Percentiles rank a stretch among this genome's conserved stretches.
Evolutionary conservation across 2,329 filamentous ascomycete species (phyloP).

Genomic region (Plectosphaerella sp.): DNA sequence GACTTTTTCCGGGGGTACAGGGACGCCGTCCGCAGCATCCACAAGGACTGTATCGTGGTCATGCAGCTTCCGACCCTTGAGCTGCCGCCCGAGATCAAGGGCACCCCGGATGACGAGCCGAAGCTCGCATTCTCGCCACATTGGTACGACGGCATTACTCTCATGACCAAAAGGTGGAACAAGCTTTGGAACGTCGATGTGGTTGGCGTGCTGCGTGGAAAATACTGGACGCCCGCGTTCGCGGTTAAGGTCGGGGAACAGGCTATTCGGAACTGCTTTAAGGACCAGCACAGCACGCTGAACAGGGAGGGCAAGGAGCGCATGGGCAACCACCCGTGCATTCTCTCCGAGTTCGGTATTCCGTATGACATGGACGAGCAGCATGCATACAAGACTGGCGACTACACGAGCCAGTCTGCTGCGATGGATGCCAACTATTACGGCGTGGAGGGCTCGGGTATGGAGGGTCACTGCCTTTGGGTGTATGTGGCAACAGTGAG

Average conservation of each 20-base stretch:
- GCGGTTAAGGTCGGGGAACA: slow-evolving; percentile 90
- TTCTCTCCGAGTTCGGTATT: slow-evolving; percentile 94
- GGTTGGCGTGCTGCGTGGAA: slow-evolving; percentile 82
- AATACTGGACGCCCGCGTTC: slow-evolving; percentile 83
- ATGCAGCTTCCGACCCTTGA: slow-evolving; percentile 91
- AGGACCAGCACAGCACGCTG: slow-evolving; percentile 79
- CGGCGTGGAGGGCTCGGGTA: slow-evolving; percentile 76
- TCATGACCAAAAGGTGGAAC: slow-evolving; percentile 99
- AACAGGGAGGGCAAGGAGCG: slow-evolving; percentile 82
- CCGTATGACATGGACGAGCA: slow-evolving; percentile 99
- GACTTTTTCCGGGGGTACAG: slow-evolving; percentile 74
- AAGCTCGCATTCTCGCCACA: slow-evolving; percentile 91
- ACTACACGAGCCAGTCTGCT: slow-evolving; percentile 87
- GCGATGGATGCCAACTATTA: slow-evolving; percentile 97
- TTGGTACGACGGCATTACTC: slow-evolving; percentile 93
- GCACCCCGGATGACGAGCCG: slow-evolving; percentile 80
- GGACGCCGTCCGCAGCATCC: slow-evolving; percentile 68
- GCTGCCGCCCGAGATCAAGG: slow-evolving; percentile 83
- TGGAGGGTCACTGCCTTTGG: slow-evolving; percentile 89
- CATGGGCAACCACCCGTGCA: slow-evolving; percentile 81
- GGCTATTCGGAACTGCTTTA: slow-evolving; percentile 90
- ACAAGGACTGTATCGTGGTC: slow-evolving; percentile 79
- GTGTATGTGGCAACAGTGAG: slow-evolving; percentile 70
- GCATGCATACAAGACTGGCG: slow-evolving; percentile 89
- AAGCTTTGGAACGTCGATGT: slow-evolving; percentile 96